Evolutionary conservation across 257 asterid genomes (phyloP), one percentile per base, ranked within the genome.

Genomic region (Primulina tabacum): DNA sequence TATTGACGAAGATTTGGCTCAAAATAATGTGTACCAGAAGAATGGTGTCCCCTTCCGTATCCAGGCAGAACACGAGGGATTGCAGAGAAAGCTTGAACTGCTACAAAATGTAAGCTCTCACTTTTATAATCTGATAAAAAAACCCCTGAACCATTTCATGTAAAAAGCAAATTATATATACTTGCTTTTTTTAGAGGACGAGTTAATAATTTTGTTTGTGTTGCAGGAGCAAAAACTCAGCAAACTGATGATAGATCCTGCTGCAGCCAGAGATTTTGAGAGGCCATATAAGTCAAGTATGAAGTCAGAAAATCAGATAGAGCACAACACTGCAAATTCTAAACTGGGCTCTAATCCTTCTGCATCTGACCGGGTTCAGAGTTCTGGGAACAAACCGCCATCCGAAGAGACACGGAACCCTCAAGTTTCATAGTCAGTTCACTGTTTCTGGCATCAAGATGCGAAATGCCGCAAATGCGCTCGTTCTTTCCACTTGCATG

Each of bases 21-120:
- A 89, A 75, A 87, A 80, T 55, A 94, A 94, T 67, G 99, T 94
- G 72, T 76, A 86, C 74, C 97, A 94, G 75, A 94, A 91, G 87
- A 92, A 86, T 55, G 99, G 99, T 61, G 99, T 94, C 76, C 97
- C 97, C 26, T 94, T 85, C 77, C 97, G 97, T 67, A 86, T 94
- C 76, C 84, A 83, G 82, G 99, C 97, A 72, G 99, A 94, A 83
- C 99, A 94, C 56, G 99, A 94, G 72, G 99, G 97, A 9, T 80
- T 94, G 73, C 99, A 91, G 86, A 94, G 71, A 79, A 89, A 92
- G 81, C 99, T 94, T 61, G 99, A 94, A 76, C 89, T 91, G 20
- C 87, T 89, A 71, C 99, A 94, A 83, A 91, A 75, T 79, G 97
- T 91, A 84, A 82, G 97, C 62, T 67, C 24, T 71, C 57, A 62